A percentile compares a stretch with the other conserved stretches of the same genome.
Conservation (phyloP, 169 alveolate genomes). For the Cryptosporidium bovis region DNA sequence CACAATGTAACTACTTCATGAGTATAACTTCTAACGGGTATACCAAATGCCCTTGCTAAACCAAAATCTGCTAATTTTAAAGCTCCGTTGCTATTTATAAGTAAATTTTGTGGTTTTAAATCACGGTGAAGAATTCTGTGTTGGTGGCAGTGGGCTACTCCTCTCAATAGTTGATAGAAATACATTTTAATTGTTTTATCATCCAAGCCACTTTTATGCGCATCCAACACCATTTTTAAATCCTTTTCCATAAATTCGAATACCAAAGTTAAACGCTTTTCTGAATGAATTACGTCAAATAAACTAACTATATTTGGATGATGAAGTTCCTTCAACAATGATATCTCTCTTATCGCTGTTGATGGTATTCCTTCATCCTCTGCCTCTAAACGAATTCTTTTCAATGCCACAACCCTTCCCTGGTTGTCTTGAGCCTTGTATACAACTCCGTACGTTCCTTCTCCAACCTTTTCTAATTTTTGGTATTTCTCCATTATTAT, state of each 20-base stretch:
- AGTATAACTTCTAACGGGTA: constrained; percentile 97
- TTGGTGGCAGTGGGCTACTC: constrained; percentile 95
- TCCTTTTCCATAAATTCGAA: constrained; percentile 98
- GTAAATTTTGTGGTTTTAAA: constrained; percentile 98
- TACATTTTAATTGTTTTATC: constrained; percentile 87
- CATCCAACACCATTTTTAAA: constrained; percentile 94
- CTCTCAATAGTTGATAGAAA: constrained; percentile 94
- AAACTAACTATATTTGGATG: constrained; percentile 99
- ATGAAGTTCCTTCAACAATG: constrained; percentile 95
- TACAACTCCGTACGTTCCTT: constrained; percentile 99
- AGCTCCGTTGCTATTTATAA: constrained; percentile 90
- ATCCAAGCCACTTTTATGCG: constrained; percentile 87
- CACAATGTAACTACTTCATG: constrained; percentile 99
- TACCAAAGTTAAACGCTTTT: constrained; percentile 95
- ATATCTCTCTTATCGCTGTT: constrained; percentile 97
- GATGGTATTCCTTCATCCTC: constrained; percentile 98
- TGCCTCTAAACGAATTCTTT: constrained; percentile 97
- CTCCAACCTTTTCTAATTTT: constrained; percentile 97
- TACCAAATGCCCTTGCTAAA: constrained; percentile 96
- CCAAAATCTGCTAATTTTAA: constrained; percentile 99
- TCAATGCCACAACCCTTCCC: constrained; percentile 94
- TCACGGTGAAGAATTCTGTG: constrained; percentile 98
- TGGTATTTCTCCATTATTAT: constrained; percentile 88
- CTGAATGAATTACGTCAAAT: constrained; percentile 97
- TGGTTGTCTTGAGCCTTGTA: constrained; percentile 89